A percentile compares a stretch with the other conserved stretches of the same genome.
phyloP scores from a whole-genome alignment of 768 basidiomycete genomes.

The Collybia mongolica region DNA sequence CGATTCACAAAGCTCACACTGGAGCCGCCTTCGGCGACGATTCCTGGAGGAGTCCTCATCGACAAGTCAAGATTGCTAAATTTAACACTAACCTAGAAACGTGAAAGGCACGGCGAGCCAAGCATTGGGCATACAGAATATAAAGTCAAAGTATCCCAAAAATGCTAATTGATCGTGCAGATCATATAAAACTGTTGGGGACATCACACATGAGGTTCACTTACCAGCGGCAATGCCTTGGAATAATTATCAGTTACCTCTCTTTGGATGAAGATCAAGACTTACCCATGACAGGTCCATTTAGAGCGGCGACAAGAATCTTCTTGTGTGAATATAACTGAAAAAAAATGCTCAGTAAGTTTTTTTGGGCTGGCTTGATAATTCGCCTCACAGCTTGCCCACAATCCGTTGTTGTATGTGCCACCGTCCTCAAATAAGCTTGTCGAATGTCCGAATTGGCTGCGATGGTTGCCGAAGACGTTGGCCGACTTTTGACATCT shows the following conservation, averaged over 20 bases:
- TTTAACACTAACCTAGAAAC: conserved; percentile 45
- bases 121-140: conserved; percentile 58
- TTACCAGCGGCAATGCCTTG: conserved; percentile 7
- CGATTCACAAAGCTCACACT: conserved; percentile 57
- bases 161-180: conserved; percentile 38
- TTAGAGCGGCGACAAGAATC: conserved; percentile 66
- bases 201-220: background rate
- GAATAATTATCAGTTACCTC: no score
- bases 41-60: conserved; percentile 34
- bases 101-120: conserved; percentile 71
- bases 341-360: background rate
- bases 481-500: conserved; percentile 40
- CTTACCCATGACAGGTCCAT: conserved; percentile 75
- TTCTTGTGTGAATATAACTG: conserved; percentile 72
- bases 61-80: conserved; percentile 2
- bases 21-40: conserved; percentile 67
- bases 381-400: conserved; percentile 54
- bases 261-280: no score
- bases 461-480: conserved; percentile 5
- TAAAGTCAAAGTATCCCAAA: conserved; percentile 74
- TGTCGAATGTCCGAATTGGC: conserved; percentile 38
- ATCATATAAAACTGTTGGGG: background rate
- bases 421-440: conserved; percentile 42
- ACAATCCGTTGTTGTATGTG: conserved; percentile 55
- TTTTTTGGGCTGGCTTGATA: background rate